These are phyloP conservation scores for Thyridium curvatum DNA, from an alignment of 2,329 filamentous ascomycete species.

Conservation along the genomic window DNA sequence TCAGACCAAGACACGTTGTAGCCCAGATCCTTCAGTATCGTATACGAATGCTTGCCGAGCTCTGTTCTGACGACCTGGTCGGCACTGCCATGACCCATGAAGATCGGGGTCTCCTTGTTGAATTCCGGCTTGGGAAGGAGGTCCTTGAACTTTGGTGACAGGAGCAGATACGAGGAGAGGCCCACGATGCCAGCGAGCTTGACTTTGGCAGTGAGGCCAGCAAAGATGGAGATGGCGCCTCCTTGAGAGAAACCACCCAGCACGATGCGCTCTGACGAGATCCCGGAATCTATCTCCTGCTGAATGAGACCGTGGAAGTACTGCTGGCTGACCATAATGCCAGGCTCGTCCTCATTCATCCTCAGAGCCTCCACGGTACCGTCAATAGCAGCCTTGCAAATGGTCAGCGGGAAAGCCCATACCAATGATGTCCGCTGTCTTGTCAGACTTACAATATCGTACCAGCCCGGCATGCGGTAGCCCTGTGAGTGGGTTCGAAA, in stretches of 20 bases:
- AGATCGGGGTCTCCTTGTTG: conserved; percentile 74
- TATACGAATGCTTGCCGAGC: conserved; percentile 62
- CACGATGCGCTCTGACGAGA: conserved; percentile 76
- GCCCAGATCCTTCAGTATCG: conserved; percentile 61
- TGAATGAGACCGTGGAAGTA: conserved; percentile 78
- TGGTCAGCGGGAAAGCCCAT: too few species aligned
- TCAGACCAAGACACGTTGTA: conserved; percentile 70
- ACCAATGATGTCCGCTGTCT: not conserved
- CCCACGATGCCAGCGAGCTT: conserved; percentile 87
- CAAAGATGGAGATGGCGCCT: conserved; percentile 78
- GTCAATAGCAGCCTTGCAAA: conserved; percentile 13
- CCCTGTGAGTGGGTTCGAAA: conserved; percentile 30
- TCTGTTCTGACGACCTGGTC: conserved; percentile 67
- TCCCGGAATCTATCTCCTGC: conserved; percentile 72
- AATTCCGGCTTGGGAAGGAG: conserved; percentile 34
- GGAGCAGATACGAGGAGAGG: conserved; percentile 73
- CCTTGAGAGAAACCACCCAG: conserved; percentile 84
- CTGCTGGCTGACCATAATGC: conserved; percentile 65
- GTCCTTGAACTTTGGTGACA: conserved; percentile 44
- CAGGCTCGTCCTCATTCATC: conserved; percentile 51
- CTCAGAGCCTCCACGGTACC: conserved; percentile 18
- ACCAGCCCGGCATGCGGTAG: conserved; percentile 82
- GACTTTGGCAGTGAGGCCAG: conserved; percentile 64
- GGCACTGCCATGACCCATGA: conserved; percentile 79
- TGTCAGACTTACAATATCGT: conserved; percentile 59